A percentile compares a stretch with the other conserved stretches of the same genome.
These are phyloP conservation scores for Davidsoniella virescens DNA, from an alignment of 2,329 filamentous ascomycete species.

Conservation along the genomic window DNA sequence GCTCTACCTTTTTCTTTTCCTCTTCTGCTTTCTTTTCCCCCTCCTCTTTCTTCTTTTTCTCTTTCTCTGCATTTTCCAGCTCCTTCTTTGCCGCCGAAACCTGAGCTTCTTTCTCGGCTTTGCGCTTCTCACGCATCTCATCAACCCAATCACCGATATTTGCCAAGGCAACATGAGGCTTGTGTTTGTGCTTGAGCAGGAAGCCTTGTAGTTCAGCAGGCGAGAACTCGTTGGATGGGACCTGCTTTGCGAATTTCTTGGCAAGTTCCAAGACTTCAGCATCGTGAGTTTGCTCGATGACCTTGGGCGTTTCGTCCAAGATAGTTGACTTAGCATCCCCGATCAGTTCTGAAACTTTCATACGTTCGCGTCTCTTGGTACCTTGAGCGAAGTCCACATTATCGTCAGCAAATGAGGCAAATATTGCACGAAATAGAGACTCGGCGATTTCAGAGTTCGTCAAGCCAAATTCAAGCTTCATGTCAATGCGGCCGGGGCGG, in stretches of 20 bases:
- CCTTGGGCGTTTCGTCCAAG: conserved; percentile 16
- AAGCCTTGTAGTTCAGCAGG: conserved; percentile 45
- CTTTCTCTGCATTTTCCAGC: conserved; percentile 19
- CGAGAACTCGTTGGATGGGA: conserved; percentile 40
- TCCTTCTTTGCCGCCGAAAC: conserved; percentile 20
- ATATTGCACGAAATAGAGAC: conserved; percentile 42
- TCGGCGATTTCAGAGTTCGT: conserved; percentile 36
- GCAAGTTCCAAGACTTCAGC: conserved; percentile 31
- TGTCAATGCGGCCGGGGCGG: conserved; percentile 45
- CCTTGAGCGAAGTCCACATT: conserved; percentile 13
- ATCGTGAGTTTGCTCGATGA: conserved; percentile 19
- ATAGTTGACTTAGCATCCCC: conserved; percentile 2
- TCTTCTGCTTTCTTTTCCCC: conserved; percentile 20
- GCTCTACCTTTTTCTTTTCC: conserved; percentile 18
- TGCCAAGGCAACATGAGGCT: conserved; percentile 31
- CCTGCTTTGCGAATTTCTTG: conserved; percentile 28
- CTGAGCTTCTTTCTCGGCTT: conserved; percentile 18
- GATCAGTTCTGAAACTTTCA: conserved; percentile 2
- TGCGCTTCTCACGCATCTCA: conserved; percentile 27
- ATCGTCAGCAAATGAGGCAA: conserved; percentile 34
- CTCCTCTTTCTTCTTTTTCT: conserved; percentile 21
- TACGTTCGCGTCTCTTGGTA: background rate
- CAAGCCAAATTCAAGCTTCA: conserved; percentile 38
- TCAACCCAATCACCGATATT: conserved; percentile 32
- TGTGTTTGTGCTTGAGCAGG: conserved; percentile 38